Percentiles rank a stretch among this genome's conserved stretches.
Evolutionary conservation across 257 asterid genomes (phyloP).

Genomic region (Asclepias syriaca): DNA sequence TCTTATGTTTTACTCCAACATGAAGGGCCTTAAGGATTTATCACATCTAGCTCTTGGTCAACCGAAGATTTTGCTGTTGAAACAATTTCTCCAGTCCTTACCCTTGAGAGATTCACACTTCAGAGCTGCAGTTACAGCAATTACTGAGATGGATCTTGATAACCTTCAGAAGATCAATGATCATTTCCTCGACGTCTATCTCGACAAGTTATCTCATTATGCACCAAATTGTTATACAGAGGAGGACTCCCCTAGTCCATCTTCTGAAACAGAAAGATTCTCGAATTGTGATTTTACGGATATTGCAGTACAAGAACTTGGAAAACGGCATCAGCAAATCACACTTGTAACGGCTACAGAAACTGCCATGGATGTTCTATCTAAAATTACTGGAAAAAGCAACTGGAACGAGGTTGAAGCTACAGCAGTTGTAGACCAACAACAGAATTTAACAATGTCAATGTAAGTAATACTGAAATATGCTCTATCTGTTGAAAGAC

Average conservation of each 20-base stretch:
- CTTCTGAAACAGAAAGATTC: conserved; percentile 8
- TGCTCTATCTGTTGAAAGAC: not conserved
- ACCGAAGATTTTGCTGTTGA: conserved; percentile 41
- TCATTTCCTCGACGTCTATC: conserved; percentile 32
- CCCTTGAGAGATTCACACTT: conserved; percentile 65
- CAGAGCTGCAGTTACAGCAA: conserved; percentile 46
- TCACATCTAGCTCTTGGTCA: conserved; percentile 43
- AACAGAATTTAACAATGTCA: conserved; percentile 20
- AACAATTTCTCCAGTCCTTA: conserved; percentile 45
- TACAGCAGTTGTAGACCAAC: conserved; percentile 20
- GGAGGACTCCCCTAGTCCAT: conserved; percentile 21
- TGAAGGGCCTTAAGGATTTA: conserved; percentile 50
- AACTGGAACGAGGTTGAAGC: conserved; percentile 26
- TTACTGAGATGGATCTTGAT: conserved; percentile 54
- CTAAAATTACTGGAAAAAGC: conserved; percentile 29
- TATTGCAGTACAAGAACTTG: conserved; percentile 39
- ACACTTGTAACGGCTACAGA: conserved; percentile 41
- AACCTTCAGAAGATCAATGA: conserved; percentile 25
- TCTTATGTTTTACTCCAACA: not conserved
- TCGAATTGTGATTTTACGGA: conserved; percentile 33
- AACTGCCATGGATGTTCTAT: conserved; percentile 41
- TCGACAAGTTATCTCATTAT: conserved; percentile 30
- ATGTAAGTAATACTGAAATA: conserved; percentile 30
- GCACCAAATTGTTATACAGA: conserved; percentile 17
- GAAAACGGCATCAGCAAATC: conserved; percentile 41